Evolutionary conservation across 306 rosid genomes (phyloP), one percentile per base, ranked within the genome.

Genomic region (Vigna reflexopilosa): DNA sequence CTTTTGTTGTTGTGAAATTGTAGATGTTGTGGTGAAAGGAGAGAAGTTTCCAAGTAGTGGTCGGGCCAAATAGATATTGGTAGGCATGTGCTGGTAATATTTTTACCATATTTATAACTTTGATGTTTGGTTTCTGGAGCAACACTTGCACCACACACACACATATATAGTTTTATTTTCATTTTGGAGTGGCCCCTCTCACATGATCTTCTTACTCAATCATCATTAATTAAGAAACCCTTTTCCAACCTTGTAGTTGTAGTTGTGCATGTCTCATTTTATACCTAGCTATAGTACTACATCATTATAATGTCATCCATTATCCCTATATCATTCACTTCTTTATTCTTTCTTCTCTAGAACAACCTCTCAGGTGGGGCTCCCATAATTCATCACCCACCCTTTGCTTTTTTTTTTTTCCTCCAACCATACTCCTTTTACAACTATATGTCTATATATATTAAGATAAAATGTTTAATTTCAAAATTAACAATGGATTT

Each of bases 31-130:
- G 14, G 11, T 47, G 13, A 54, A 15, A 52, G 57, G 13, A 9
- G 28, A 61, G 42, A 15, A 61, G 67, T 61, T 61, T 28, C 12
- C 2, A 28, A 62, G 12, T 50, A 66, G 76, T 81, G 85, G 70
- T 32, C 24, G 83, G 73, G 7, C 80, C 69, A 69, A 2, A 40
- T 34, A 8, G 36, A 48, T 61, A 81, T 77, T 85, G 85, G 67
- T 81, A 6, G 22, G 7, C 88, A 85, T 77, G 83, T 85, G 88
- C 61, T 72, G 34, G 42, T 67, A 77, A 81, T 67, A 20, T 83
- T 32, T 62, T 44, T 67, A 49, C 6, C 9, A 40, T 30, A 38
- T 52, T 34, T 22, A 69, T 66, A 47, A 42, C 59, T 76, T 79
- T 82, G 20, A 13, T 75, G 67, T 59, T 68, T 26, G 22, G 76